These are phyloP conservation scores for Bryopsis sp. DNA, from an alignment of 139 green algal species.

Conservation along the genomic window DNA sequence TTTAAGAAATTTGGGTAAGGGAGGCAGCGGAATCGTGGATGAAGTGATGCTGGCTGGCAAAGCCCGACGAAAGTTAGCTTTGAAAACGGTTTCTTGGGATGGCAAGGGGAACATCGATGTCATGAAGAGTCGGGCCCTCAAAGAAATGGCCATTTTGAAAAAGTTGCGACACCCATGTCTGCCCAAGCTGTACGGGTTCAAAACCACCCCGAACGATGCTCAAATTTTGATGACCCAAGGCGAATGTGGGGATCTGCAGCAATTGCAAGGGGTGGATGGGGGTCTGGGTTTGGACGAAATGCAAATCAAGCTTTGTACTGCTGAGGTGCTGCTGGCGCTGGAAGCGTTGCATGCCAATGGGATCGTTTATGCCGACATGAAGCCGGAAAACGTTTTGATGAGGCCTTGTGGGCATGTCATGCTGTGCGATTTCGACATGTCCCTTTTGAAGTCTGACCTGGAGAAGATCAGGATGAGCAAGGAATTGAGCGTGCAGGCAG, in stretches of 20 bases:
- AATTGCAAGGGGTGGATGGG: not conserved
- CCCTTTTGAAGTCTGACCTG: not conserved
- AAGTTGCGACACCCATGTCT: not conserved
- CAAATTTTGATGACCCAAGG: not conserved
- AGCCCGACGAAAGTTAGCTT: no score
- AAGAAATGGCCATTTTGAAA: no score
- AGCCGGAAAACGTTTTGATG: not conserved
- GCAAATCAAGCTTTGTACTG: not conserved
- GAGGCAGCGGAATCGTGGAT: no score
- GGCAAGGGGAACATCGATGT: no score
- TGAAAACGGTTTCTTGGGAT: no score
- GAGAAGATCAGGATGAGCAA: no score
- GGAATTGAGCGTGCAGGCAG: no score
- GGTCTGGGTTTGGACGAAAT: not conserved
- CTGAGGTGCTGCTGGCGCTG: not conserved
- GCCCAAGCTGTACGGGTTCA: not conserved
- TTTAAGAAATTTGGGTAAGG: no score
- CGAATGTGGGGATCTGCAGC: not conserved
- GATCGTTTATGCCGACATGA: not conserved
- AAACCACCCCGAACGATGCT: not conserved
- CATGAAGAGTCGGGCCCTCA: no score
- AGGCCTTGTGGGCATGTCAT: not conserved
- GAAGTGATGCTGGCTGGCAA: no score
- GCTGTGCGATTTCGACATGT: not conserved
- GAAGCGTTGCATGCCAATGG: not conserved